Evolutionary conservation across 768 basidiomycete species (phyloP).

Genomic region (Kwoniella bestiolae): DNA sequence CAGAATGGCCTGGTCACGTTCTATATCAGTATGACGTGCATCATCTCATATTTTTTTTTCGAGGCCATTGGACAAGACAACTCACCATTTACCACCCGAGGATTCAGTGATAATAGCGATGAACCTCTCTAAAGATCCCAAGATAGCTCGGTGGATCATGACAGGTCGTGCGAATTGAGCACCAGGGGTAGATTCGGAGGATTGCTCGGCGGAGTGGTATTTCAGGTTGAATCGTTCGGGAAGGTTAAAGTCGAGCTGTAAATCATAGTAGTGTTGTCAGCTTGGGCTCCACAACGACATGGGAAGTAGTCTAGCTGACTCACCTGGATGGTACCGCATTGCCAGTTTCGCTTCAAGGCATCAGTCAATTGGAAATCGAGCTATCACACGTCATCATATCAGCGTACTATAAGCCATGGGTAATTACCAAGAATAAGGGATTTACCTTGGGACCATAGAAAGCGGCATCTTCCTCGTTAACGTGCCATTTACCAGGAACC

Average conservation of each 20-base stretch:
- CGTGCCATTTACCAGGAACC: conserved; percentile 85
- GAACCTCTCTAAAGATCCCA: conserved; percentile 92
- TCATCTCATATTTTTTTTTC: conserved; percentile 1
- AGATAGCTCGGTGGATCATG: conserved; percentile 96
- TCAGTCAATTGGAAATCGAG: conserved; percentile 97
- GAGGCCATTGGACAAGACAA: conserved; percentile 18
- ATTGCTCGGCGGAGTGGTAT: conserved; percentile 73
- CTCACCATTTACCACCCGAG: conserved; percentile 94
- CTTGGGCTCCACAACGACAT: neutral
- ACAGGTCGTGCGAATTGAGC: conserved; percentile 72
- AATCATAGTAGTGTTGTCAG: conserved; percentile 1
- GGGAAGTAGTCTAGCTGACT: conserved; percentile 1
- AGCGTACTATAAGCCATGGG: neutral
- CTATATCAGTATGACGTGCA: no score
- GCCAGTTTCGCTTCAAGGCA: conserved; percentile 88
- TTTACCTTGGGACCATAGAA: conserved; percentile 92
- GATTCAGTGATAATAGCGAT: conserved; percentile 97
- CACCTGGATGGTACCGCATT: conserved; percentile 86
- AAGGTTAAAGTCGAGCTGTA: conserved; percentile 95
- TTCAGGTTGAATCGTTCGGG: conserved; percentile 94
- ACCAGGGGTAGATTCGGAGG: conserved; percentile 61
- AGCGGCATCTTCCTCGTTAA: conserved; percentile 95
- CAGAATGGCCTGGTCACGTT: conserved; percentile 99
- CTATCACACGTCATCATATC: conserved; percentile 10
- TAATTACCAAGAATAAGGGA: no score